phyloP scores from a whole-genome alignment of 768 basidiomycete genomes.

The Hygrophoropsis aurantiaca region DNA sequence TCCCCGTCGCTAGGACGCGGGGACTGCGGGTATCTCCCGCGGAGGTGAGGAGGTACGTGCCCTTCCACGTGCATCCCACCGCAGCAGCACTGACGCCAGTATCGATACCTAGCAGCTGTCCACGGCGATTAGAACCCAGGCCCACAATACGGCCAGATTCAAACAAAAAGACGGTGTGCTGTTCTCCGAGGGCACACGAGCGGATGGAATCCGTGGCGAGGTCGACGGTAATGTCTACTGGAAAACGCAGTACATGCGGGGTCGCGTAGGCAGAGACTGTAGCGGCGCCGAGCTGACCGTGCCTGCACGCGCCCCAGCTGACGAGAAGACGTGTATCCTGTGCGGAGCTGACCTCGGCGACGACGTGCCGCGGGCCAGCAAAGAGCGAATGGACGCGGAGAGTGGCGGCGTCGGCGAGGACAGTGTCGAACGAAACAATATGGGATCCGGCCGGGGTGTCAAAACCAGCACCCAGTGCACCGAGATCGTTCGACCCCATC shows the following conservation, averaged over 20 bases:
- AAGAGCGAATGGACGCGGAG: conserved; percentile 48
- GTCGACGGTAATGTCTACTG: conserved; percentile 38
- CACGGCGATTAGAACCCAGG: conserved; percentile 73
- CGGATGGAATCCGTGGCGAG: conserved; percentile 28
- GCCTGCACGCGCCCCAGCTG: conserved; percentile 86
- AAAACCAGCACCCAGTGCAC: conserved; percentile 65
- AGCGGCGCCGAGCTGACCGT: conserved; percentile 78
- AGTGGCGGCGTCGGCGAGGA: conserved; percentile 40
- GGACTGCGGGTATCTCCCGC: conserved; percentile 14
- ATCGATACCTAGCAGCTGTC: conserved; percentile 51
- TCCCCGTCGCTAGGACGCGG: conserved; percentile 54
- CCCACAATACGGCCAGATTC: conserved; percentile 46
- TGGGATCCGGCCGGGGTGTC: conserved; percentile 10
- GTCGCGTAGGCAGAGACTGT: no score
- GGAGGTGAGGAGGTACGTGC: conserved; percentile 54
- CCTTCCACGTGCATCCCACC: conserved; percentile 78
- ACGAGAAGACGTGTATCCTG: conserved; percentile 34
- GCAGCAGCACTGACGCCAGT: conserved; percentile 22
- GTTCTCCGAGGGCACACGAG: conserved; percentile 46
- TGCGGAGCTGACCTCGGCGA: conserved; percentile 43
- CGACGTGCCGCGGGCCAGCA: conserved; percentile 73
- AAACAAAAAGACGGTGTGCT: conserved; percentile 48
- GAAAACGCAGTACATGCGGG: no score
- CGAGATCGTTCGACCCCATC: conserved; percentile 85
- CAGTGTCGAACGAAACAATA: conserved; percentile 12